phyloP scores from a whole-genome alignment of 2,329 filamentous ascomycete genomes.

The Cryphonectria naterciae region DNA sequence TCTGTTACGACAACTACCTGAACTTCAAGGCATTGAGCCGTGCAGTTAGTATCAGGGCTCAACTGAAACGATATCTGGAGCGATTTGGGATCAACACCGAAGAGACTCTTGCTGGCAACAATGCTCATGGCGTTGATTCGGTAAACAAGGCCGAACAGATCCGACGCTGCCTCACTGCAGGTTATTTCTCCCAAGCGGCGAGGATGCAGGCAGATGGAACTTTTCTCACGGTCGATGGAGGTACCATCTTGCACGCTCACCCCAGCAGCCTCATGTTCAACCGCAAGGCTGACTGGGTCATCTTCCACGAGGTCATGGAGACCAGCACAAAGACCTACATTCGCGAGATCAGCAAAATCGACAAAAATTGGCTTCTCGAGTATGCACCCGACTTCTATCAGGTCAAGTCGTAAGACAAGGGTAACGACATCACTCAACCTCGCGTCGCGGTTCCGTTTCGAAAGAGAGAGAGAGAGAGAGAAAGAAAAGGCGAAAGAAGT shows the following conservation, averaged over 20 bases:
- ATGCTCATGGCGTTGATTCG: conserved; percentile 34
- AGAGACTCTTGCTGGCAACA: conserved; percentile 57
- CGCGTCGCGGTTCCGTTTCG: background rate
- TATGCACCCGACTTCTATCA: conserved; percentile 85
- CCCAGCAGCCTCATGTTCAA: conserved; percentile 95
- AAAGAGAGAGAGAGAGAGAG: background rate
- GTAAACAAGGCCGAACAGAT: conserved; percentile 69
- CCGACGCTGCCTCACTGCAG: conserved; percentile 80
- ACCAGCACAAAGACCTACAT: conserved; percentile 88
- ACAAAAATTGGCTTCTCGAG: conserved; percentile 89
- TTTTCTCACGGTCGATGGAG: conserved; percentile 83
- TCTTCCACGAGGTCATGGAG: conserved; percentile 93
- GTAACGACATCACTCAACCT: background rate
- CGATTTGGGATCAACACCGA: conserved; percentile 75
- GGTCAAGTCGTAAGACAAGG: conserved; percentile 44
- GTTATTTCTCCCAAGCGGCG: conserved; percentile 92
- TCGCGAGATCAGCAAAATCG: conserved; percentile 88
- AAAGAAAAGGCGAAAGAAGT: background rate
- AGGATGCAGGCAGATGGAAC: conserved; percentile 92
- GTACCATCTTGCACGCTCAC: conserved; percentile 80
- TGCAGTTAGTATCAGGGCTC: conserved; percentile 83
- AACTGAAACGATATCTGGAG: conserved; percentile 85
- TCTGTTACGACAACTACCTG: conserved; percentile 84
- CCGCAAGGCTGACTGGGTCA: conserved; percentile 92
- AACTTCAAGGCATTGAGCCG: conserved; percentile 84